Base-by-base conservation (phyloP, 352 stramenopile genomes). In the Globisporangium mamillatum region DNA sequence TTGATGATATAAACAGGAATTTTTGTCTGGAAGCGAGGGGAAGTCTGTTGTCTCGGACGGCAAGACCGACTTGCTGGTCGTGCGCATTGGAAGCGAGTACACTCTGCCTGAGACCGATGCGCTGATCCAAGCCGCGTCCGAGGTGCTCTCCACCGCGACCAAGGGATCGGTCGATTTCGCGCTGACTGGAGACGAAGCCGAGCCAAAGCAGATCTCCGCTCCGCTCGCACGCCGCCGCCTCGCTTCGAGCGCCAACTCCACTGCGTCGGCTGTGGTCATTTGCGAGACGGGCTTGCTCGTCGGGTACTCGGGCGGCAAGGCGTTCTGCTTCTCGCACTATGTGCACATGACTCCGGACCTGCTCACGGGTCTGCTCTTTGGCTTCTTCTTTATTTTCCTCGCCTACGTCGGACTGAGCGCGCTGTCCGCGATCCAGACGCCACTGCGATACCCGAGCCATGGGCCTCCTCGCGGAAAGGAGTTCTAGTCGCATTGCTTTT, bases 251-350 rank as follows among this genome's bases (percentile, higher is more conserved):
- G 27, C 63, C 32, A 78, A 69, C 50, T 32, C 54, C 48, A 65
- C 63, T 3, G 63, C 64, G 14, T 67, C 70, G 0, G 70, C 71
- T 8, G 66, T 74, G 25, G 63, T 92, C 57, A 58, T 88, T 55
- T 95, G 87, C 53, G 82, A 91, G 52, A 71, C 74, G 16, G 85
- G 82, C 57, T 91, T 90, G 69, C 68, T 82, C 18, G 24, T 95
- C 10, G 86, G 85, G 36, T 77, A 78, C 54, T 81, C 80, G 55
- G 73, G 64, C 2, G 80, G 80, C 70, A 91, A 82, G 60, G 80
- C 84, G 41, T 95, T 92, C 75, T 95, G 87, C 81, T 95, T 93
- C 63, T 91, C 87, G 64, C 87, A 93, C 72, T 93, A 82, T 63
- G 87, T 95, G 67, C 80, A 79, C 77, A 92, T 92, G 79, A 95